Percentiles rank a stretch among this genome's conserved stretches.
Conservation (phyloP, 768 basidiomycete genomes). For the Amanita inopinata region DNA sequence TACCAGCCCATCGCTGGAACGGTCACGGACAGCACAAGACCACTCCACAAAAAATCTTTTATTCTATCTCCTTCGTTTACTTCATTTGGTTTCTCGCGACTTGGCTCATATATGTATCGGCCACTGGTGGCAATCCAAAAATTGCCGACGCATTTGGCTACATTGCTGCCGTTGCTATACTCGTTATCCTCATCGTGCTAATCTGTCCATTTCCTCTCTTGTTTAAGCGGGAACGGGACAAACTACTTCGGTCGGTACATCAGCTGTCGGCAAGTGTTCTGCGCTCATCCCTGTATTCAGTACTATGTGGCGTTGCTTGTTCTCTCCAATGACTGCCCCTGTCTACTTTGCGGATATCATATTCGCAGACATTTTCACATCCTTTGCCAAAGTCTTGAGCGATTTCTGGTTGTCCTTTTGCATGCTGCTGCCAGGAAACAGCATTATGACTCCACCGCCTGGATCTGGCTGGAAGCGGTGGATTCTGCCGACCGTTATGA, state of each 20-base stretch:
- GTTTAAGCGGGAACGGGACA: conserved; percentile 63
- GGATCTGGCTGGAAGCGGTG: conserved; percentile 59
- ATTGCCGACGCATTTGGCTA: conserved; percentile 71
- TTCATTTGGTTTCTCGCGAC: conserved; percentile 47
- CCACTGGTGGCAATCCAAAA: conserved; percentile 45
- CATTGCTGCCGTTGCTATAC: conserved; percentile 59
- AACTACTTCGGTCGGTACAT: conserved; percentile 63
- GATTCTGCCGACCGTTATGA: conserved; percentile 80
- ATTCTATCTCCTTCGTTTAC: conserved; percentile 59
- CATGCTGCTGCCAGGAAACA: conserved; percentile 83
- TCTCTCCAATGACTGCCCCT: conserved; percentile 47
- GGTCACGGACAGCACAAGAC: conserved; percentile 29
- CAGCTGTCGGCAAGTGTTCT: conserved; percentile 7
- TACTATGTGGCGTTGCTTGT: conserved; percentile 63
- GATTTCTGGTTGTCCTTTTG: conserved; percentile 84
- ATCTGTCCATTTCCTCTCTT: conserved; percentile 61
- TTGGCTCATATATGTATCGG: conserved; percentile 60
- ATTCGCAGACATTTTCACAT: conserved; percentile 92
- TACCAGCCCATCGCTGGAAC: conserved; percentile 19
- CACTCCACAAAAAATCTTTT: conserved; percentile 49
- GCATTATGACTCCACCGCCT: conserved; percentile 53
- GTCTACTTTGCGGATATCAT: conserved; percentile 88
- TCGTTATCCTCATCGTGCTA: conserved; percentile 46
- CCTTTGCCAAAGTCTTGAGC: conserved; percentile 93
- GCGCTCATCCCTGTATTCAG: conserved; percentile 28